Base-by-base conservation (phyloP, 306 rosid genomes). In the Cucumis hystrix region DNA sequence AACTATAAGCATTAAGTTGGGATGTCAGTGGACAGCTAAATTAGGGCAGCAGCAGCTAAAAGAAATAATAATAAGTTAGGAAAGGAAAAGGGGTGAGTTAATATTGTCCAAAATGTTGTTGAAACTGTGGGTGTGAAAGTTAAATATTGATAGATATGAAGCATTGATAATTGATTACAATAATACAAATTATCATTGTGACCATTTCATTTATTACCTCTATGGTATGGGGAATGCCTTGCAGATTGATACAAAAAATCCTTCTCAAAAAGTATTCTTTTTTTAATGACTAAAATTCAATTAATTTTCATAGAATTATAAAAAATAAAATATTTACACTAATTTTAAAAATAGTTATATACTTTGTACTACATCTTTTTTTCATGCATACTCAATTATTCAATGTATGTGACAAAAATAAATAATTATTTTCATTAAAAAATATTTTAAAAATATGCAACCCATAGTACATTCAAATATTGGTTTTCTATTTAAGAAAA, bases 171-270 rank as follows among this genome's bases (percentile, higher is more conserved):
- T 72, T 72, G 28, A 52, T 9, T 51, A 28, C 62, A 72, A 72
- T 72, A 72, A 72, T 72, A 51, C 45, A 51, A 72, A 72, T 51
- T 72, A 71, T 51, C 12, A 52, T 70, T 70, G 76, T 70, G 40
- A 8, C 37, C 57, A 52, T 51, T 51, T 51, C 75, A 70, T 43
- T 71, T 49, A 49, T 14, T 39, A 67, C 6, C 33, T 17, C 72
- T n/a, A 40, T 3, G 10, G 10, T 33, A 67, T 10, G 30, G 4
- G 8, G 12, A 67, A 67, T 39, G 33, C 54, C 20, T 43, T n/a
- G 5, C 51, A 40, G 0, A 64, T 64, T 1, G 21, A 64, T 63
- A n/a, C n/a, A n/a, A n/a, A n/a, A n/a, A n/a, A n/a, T n/a, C n/a
- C n/a, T n/a, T n/a, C n/a, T 23, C 25, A 23, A 23, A 23, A 23